These are phyloP conservation scores for Salvia hispanica DNA, from an alignment of 257 asterid genomes.

Conservation along the genomic window DNA sequence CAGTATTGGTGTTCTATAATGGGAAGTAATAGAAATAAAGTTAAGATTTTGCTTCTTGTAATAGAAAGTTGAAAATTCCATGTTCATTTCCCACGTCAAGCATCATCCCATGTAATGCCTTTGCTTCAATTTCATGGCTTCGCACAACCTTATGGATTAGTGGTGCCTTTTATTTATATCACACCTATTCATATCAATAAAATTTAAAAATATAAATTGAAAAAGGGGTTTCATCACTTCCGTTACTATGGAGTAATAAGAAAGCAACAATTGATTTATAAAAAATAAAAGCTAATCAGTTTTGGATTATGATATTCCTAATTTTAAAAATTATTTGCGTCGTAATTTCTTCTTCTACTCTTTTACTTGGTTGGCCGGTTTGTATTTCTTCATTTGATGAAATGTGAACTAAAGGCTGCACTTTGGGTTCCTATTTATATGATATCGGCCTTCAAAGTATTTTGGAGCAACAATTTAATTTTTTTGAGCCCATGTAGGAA, in stretches of 20 bases:
- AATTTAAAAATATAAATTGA: background rate
- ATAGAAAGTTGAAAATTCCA: slow-evolving; percentile 27
- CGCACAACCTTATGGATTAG: slow-evolving; percentile 30
- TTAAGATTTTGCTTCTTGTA: slow-evolving; percentile 20
- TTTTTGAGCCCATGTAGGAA: too few species aligned
- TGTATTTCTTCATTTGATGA: too few species aligned
- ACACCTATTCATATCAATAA: background rate
- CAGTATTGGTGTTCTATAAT: background rate
- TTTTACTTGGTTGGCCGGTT: too few species aligned
- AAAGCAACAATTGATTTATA: background rate
- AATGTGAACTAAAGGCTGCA: too few species aligned
- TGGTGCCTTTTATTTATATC: slow-evolving; percentile 25
- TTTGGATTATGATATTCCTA: background rate
- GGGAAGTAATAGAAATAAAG: slow-evolving; percentile 5
- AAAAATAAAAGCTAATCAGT: background rate
- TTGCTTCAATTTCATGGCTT: slow-evolving; percentile 40
- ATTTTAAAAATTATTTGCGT: background rate
- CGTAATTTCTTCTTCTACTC: too few species aligned
- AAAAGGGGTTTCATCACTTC: background rate
- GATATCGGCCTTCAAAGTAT: too few species aligned
- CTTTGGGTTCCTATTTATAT: too few species aligned
- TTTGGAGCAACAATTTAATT: too few species aligned
- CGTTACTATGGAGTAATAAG: background rate
- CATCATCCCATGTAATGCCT: slow-evolving; percentile 30
- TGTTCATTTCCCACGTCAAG: slow-evolving; percentile 40